Base-by-base conservation (phyloP, 305 asterid species). In the Fraxinus floribunda region DNA sequence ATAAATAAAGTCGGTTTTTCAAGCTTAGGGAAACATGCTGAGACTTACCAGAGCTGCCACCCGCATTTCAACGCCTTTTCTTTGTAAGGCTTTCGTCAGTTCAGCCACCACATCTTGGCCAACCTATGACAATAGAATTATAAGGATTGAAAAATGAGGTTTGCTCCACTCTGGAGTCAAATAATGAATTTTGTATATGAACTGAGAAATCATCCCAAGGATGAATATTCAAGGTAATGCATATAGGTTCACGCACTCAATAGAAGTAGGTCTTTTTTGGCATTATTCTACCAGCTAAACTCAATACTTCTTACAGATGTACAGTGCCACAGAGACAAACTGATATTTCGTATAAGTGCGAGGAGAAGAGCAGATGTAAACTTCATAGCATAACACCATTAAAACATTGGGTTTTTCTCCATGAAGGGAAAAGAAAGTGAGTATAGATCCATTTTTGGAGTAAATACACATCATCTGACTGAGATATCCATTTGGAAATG, bases 91-190 rank as follows among this genome's bases (percentile, higher is more conserved):
- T 79, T 94, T 91, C 15, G 94, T 81, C 77, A 95, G 91, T 87
- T 95, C 97, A 79, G 82, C 89, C 26, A 92, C 98, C 80, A 94
- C 97, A n/a, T 95, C 98, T 87, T 89, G 89, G 81, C 97, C 98
- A 62, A 93, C 98, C 99, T 95, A 79, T 74, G 81, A 80, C 80
- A 81, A 75, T 32, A 85, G 60, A 83, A 79, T 36, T 78, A 80
- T 74, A 18, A 49, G 79, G 18, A 82, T 36, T 70, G 39, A 32
- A 60, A 76, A 36, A 38, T 39, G 52, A 78, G 36, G 74, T 32
- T 64, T 77, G 18, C 11, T 20, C 2, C 7, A 36, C 20, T 38
- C 73, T 30, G 73, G 26, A 68, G 3, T 68, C 10, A 0, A 68
- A 26, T 4, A 29, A 68, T 13, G 75, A 34, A 29, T 62, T 22